Conservation (phyloP, 495 filamentous ascomycete species). For the Lepidopterella palustris region DNA sequence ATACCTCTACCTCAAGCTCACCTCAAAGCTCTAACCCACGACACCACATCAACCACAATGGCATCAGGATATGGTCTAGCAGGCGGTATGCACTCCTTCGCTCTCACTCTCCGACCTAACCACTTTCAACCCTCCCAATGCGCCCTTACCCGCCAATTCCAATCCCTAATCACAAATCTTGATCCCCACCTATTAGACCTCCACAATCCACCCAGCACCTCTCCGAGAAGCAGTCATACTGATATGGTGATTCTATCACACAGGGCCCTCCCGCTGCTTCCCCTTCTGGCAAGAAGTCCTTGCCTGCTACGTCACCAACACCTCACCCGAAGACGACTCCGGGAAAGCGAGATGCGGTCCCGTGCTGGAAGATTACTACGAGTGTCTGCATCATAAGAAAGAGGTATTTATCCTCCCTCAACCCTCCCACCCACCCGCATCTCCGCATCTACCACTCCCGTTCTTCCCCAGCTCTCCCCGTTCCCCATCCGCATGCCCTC, state of each 20-base stretch:
- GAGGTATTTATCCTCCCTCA: conserved; percentile 57
- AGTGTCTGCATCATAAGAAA: conserved; percentile 96
- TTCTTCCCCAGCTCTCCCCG: not conserved
- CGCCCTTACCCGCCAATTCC: not conserved
- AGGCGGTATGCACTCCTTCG: conserved; percentile 20
- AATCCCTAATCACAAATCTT: not conserved
- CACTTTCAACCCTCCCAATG: not conserved
- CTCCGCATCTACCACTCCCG: not conserved
- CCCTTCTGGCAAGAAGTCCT: conserved; percentile 82
- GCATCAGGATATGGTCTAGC: conserved; percentile 32
- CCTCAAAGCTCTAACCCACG: not conserved
- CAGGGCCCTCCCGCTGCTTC: conserved; percentile 89
- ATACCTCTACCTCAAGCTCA: not conserved
- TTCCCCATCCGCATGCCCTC: not conserved
- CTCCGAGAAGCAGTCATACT: not conserved
- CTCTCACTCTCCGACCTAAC: conserved; percentile 2
- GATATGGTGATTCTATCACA: not conserved
- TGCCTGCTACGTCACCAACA: conserved; percentile 45
- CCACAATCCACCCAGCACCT: not conserved
- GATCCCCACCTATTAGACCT: not conserved
- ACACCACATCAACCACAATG: conserved; percentile 19
- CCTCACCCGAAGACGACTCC: conserved; percentile 52
- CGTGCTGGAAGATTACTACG: conserved; percentile 93
- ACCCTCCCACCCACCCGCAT: not conserved
- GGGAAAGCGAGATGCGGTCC: conserved; percentile 87